Evolutionary conservation across 306 rosid genomes (phyloP).

Genomic region (Arachis hypogaea): DNA sequence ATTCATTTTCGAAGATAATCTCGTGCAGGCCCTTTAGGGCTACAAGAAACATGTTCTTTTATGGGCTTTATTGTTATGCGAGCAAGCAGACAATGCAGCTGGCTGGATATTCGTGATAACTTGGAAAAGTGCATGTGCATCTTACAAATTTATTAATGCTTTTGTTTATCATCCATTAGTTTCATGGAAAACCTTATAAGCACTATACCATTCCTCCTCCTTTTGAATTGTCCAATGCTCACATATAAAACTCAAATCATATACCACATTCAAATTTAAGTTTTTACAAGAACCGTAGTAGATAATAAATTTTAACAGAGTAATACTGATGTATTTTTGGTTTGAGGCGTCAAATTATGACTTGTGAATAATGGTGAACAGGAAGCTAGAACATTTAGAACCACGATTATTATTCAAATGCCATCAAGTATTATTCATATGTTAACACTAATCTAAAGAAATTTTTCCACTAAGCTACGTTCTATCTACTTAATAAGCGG

Average conservation of each 20-base stretch:
- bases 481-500: background rate
- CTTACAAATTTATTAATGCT: background rate
- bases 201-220: background rate
- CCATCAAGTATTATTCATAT: background rate
- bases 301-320: too few relatives aligned
- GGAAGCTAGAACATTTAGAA: background rate
- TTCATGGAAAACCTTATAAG: background rate
- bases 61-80: conserved; percentile 4
- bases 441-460: background rate
- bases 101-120: conserved; percentile 15
- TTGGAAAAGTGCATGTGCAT: conserved; percentile 21
- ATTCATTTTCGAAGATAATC: background rate
- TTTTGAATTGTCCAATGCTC: background rate
- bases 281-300: too few relatives aligned
- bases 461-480: background rate
- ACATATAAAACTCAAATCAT: too few relatives aligned
- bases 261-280: background rate
- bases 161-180: background rate
- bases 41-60: background rate
- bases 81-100: conserved; percentile 26
- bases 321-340: background rate
- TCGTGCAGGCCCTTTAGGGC: conserved; percentile 10
- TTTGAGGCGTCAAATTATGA: background rate
- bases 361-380: too few relatives aligned
- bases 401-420: background rate